phyloP scores from a whole-genome alignment of 2,329 filamentous ascomycete species.

The Aschersonia sp. region DNA sequence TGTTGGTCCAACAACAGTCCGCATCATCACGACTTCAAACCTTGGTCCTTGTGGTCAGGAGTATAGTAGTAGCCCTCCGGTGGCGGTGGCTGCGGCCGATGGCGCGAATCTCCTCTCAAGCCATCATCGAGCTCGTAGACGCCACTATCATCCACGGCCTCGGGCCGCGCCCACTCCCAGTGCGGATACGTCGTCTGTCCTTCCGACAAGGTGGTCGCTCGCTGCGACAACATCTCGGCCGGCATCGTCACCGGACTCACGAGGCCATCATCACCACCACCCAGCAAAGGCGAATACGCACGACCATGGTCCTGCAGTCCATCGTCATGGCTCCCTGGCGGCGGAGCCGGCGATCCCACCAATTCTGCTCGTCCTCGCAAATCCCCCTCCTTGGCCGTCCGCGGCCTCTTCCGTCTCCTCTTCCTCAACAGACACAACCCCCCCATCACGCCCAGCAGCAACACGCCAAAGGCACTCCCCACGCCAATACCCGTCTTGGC shows the following conservation, averaged over 20 bases:
- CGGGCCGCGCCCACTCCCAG: background rate
- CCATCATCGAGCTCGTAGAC: slow-evolving; percentile 30
- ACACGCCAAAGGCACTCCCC: slow-evolving; percentile 30
- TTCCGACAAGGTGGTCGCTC: background rate
- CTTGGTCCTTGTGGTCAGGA: background rate
- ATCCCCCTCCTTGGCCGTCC: background rate
- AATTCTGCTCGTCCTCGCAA: slow-evolving; percentile 1
- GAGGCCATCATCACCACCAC: background rate
- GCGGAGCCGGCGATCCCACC: background rate
- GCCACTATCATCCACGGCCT: slow-evolving; percentile 9
- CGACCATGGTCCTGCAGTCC: background rate
- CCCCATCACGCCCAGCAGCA: slow-evolving; percentile 25
- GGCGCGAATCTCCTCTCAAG: slow-evolving; percentile 9
- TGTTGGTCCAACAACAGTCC: background rate
- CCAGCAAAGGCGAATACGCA: background rate
- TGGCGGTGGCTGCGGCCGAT: background rate
- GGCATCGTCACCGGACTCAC: slow-evolving; percentile 15
- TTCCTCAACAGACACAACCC: slow-evolving; percentile 32
- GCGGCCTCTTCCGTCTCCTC: slow-evolving; percentile 10
- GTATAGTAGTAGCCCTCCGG: background rate
- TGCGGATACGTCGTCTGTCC: background rate
- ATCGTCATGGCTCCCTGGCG: background rate
- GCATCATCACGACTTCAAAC: background rate
- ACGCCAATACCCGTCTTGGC: slow-evolving; percentile 44
- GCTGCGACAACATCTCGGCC: slow-evolving; percentile 36